A percentile compares a stretch with the other conserved stretches of the same genome.
Evolutionary conservation across 768 basidiomycete genomes (phyloP).

Genomic region (Nidularia sp.): DNA sequence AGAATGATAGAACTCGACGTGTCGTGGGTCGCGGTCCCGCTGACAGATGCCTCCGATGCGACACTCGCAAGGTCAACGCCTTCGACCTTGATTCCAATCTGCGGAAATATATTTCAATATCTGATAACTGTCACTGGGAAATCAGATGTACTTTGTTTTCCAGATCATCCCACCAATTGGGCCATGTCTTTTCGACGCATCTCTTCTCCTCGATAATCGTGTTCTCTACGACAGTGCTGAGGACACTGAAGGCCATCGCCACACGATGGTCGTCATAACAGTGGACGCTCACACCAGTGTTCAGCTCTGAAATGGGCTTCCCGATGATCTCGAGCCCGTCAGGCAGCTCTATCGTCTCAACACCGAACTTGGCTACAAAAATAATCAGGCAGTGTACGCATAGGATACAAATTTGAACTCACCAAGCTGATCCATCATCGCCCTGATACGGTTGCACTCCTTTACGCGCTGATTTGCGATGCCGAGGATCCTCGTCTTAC

Average conservation of each 20-base stretch:
- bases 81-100: conserved; percentile 88
- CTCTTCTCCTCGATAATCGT: conserved; percentile 92
- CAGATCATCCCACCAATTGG: conserved; percentile 99
- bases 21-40: conserved; percentile 26
- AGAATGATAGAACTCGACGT: conserved; percentile 63
- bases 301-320: conserved; percentile 59
- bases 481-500: conserved; percentile 80
- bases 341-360: conserved; percentile 86
- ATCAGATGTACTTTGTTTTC: conserved; percentile 75
- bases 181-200: conserved; percentile 99
- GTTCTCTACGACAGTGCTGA: conserved; percentile 68
- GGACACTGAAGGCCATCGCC: conserved; percentile 95
- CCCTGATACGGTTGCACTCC: conserved; percentile 94
- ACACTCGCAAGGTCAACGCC: conserved; percentile 69
- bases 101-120: conserved; percentile 1
- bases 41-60: conserved; percentile 37
- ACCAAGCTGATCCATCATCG: conserved; percentile 97
- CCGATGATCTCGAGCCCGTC: conserved; percentile 92
- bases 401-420: conserved; percentile 15
- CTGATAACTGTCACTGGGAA: neutral
- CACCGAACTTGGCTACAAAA: conserved; percentile 83
- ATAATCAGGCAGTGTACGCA: conserved; percentile 1
- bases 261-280: conserved; percentile 99
- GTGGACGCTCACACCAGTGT: conserved; percentile 73
- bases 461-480: conserved; percentile 99